These are phyloP conservation scores for Hygrophoropsis aurantiaca DNA, from an alignment of 768 basidiomycete species.

Conservation along the genomic window DNA sequence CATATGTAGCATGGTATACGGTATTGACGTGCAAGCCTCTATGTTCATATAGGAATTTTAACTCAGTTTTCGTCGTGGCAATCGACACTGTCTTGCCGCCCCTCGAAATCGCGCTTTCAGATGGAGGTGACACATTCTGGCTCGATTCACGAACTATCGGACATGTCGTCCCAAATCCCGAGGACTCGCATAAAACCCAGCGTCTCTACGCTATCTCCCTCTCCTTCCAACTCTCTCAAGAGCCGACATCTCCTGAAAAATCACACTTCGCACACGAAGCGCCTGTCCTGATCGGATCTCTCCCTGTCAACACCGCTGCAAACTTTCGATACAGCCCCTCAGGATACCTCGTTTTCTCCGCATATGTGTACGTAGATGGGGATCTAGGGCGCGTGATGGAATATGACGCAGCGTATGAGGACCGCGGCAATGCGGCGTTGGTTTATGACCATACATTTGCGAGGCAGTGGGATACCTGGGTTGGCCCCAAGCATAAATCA, in stretches of 20 bases:
- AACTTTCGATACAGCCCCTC: conserved; percentile 67
- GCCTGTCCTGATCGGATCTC: conserved; percentile 51
- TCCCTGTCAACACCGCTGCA: conserved; percentile 65
- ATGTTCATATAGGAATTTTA: conserved; percentile 56
- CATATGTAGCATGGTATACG: no score
- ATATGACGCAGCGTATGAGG: conserved; percentile 71
- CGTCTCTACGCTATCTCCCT: conserved; percentile 63
- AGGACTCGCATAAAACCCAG: conserved; percentile 47
- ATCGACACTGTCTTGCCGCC: conserved; percentile 51
- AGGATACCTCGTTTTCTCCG: conserved; percentile 79
- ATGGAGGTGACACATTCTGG: conserved; percentile 81
- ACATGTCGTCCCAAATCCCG: conserved; percentile 55
- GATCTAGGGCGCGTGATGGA: conserved; percentile 65
- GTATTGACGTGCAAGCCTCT: no score
- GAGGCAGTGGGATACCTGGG: conserved; percentile 83
- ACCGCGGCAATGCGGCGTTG: conserved; percentile 68
- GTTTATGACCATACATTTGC: conserved; percentile 71
- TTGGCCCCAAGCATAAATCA: conserved; percentile 65
- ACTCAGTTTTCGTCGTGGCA: conserved; percentile 61
- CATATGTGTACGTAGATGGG: conserved; percentile 76
- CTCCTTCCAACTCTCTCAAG: conserved; percentile 35
- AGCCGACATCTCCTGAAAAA: conserved; percentile 30
- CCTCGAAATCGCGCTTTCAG: conserved; percentile 57
- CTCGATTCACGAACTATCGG: conserved; percentile 68
- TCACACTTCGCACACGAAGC: conserved; percentile 20